A percentile compares a stretch with the other conserved stretches of the same genome.
These are phyloP conservation scores for Aspergillus indologenus DNA, from an alignment of 495 filamentous ascomycete genomes.

Conservation along the genomic window DNA sequence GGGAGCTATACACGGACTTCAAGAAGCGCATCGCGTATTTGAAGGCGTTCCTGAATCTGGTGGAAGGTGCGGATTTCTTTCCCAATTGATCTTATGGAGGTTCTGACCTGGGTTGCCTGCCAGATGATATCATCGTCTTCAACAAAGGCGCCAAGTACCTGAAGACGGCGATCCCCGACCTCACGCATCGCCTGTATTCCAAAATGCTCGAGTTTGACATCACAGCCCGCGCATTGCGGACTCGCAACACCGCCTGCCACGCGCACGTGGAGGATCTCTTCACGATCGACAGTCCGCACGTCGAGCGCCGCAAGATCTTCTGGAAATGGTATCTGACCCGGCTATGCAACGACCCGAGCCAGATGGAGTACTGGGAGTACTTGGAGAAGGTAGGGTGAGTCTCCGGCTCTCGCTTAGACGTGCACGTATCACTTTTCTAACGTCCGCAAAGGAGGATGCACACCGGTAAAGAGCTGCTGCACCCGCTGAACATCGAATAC, in stretches of 20 bases:
- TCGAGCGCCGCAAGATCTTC: slow-evolving; percentile 62
- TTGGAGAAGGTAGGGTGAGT: slow-evolving; percentile 58
- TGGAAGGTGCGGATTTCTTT: slow-evolving; percentile 40
- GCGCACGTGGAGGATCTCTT: slow-evolving; percentile 45
- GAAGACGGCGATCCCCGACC: slow-evolving; percentile 54
- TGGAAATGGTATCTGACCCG: slow-evolving; percentile 58
- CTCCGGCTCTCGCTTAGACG: background rate
- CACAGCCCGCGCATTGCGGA: slow-evolving; percentile 56
- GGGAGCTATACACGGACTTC: slow-evolving; percentile 57
- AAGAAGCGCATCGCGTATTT: slow-evolving; percentile 56
- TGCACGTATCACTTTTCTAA: background rate
- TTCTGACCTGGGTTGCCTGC: slow-evolving; percentile 2
- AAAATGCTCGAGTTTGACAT: slow-evolving; percentile 65
- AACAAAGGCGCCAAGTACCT: slow-evolving; percentile 57
- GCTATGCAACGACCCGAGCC: slow-evolving; percentile 57
- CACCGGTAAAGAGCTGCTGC: slow-evolving; percentile 7
- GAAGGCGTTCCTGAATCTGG: slow-evolving; percentile 61
- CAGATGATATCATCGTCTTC: slow-evolving; percentile 57
- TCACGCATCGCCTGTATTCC: slow-evolving; percentile 56
- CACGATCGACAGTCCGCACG: slow-evolving; percentile 55
- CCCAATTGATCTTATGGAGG: background rate
- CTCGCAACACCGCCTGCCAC: slow-evolving; percentile 62
- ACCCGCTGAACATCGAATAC: slow-evolving; percentile 57
- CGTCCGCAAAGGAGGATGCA: slow-evolving; percentile 9
- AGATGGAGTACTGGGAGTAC: slow-evolving; percentile 64